These are phyloP conservation scores for Zygosaccharomyces kombuchaensis DNA, from an alignment of 805 yeast species.

Conservation along the genomic window DNA sequence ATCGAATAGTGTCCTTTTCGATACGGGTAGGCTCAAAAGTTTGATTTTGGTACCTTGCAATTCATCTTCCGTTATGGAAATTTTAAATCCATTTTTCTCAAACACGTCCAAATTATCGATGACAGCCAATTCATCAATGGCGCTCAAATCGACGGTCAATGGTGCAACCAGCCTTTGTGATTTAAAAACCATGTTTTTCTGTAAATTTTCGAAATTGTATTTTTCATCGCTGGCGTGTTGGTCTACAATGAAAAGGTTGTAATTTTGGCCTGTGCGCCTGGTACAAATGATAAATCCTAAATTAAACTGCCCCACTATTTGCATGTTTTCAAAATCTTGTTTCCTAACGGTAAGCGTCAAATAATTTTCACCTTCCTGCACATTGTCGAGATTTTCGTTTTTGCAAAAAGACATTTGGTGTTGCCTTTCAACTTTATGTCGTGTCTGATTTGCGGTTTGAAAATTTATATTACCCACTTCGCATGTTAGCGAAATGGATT, in stretches of 20 bases:
- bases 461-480: not conserved
- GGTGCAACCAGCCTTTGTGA: slow-evolving; percentile 68
- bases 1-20: slow-evolving; percentile 65
- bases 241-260: slow-evolving; percentile 80
- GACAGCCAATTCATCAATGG: slow-evolving; percentile 73
- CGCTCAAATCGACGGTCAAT: slow-evolving; percentile 54
- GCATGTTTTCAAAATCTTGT: slow-evolving; percentile 69
- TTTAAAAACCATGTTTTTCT: slow-evolving; percentile 51
- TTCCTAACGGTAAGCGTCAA: slow-evolving; percentile 63
- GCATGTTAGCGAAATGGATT: not conserved
- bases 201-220: slow-evolving; percentile 75
- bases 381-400: slow-evolving; percentile 44
- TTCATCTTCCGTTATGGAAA: slow-evolving; percentile 46
- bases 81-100: slow-evolving; percentile 70
- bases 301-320: slow-evolving; percentile 88
- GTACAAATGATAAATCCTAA: slow-evolving; percentile 86
- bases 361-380: slow-evolving; percentile 50
- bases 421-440: slow-evolving; percentile 1
- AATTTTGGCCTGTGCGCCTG: slow-evolving; percentile 37
- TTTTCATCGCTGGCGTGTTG: slow-evolving; percentile 99
- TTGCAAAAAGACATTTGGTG: slow-evolving; percentile 16
- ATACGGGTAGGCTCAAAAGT: slow-evolving; percentile 64
- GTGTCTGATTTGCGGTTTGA: not conserved
- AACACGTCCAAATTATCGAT: slow-evolving; percentile 56
- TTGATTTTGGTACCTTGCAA: slow-evolving; percentile 54